A percentile compares a stretch with the other conserved stretches of the same genome.
These are phyloP conservation scores for Pulveroboletus sp. DNA, from an alignment of 768 basidiomycete genomes.

Conservation along the genomic window DNA sequence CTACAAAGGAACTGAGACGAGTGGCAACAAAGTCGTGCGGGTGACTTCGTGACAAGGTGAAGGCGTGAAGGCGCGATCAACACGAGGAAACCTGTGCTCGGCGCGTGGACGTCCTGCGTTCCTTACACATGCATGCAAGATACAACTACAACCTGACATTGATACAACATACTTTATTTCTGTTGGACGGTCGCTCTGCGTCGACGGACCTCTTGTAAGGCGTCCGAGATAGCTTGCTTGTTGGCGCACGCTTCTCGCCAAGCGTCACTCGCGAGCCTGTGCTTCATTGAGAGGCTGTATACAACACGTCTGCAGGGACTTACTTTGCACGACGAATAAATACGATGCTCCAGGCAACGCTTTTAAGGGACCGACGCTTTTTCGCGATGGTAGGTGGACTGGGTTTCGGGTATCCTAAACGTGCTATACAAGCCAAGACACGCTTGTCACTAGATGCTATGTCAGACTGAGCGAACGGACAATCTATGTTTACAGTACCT, in stretches of 20 bases:
- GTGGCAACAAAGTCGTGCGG: too few species aligned
- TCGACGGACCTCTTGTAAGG: constrained; percentile 68
- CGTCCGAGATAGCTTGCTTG: constrained; percentile 60
- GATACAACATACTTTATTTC: constrained; percentile 7
- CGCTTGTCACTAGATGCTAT: constrained; percentile 52
- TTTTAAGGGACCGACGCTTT: constrained; percentile 53
- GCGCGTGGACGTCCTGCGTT: too few species aligned
- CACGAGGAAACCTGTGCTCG: too few species aligned
- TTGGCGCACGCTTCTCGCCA: constrained; percentile 65
- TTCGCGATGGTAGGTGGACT: constrained; percentile 36
- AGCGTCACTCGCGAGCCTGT: constrained; percentile 54
- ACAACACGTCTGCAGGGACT: constrained; percentile 21
- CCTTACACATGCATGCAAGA: too few species aligned
- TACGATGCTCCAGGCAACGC: constrained; percentile 52
- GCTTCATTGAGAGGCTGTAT: constrained; percentile 8
- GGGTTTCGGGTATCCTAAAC: constrained; percentile 62
- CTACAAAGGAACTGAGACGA: too few species aligned
- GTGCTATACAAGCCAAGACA: constrained; percentile 73
- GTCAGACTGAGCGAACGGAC: constrained; percentile 3
- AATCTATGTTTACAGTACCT: constrained; percentile 43
- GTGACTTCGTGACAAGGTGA: too few species aligned
- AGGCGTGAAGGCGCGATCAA: too few species aligned
- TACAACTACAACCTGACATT: too few species aligned
- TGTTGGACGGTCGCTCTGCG: constrained; percentile 34
- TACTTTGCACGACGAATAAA: constrained; percentile 69